Percentiles rank a stretch among this genome's conserved stretches.
phyloP scores from a whole-genome alignment of 2,329 filamentous ascomycete species.

The Bipolaris cookei region DNA sequence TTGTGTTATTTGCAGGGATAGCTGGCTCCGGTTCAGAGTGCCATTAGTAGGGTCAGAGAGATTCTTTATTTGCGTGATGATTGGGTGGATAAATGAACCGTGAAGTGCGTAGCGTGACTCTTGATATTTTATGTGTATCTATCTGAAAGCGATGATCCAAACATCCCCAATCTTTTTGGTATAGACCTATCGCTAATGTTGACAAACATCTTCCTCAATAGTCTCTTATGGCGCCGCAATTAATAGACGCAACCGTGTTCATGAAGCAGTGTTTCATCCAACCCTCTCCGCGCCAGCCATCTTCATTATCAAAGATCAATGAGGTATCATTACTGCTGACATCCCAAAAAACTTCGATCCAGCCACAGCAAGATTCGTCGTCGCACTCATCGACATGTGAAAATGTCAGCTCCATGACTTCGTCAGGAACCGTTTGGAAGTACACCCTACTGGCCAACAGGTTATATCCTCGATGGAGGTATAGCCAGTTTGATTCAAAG shows the following conservation, averaged over 20 bases:
- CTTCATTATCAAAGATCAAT: background rate
- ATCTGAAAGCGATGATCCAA: background rate
- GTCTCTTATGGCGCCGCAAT: background rate
- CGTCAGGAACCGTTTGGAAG: background rate
- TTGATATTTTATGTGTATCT: too few relatives aligned
- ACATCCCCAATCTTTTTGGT: too few relatives aligned
- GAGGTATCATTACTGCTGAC: background rate
- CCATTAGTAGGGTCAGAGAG: too few relatives aligned
- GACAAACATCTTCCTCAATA: background rate
- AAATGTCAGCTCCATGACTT: background rate
- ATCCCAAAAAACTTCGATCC: slow-evolving; percentile 5
- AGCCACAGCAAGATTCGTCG: background rate
- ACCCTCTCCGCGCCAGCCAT: background rate
- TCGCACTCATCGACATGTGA: background rate
- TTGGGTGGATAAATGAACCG: too few relatives aligned
- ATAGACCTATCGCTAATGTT: too few relatives aligned
- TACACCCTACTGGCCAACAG: background rate
- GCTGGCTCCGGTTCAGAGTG: too few relatives aligned
- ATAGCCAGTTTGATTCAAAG: background rate
- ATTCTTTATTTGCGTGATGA: too few relatives aligned
- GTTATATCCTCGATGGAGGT: background rate
- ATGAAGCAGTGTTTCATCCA: slow-evolving; percentile 5
- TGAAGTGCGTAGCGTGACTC: too few relatives aligned
- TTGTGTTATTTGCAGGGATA: too few relatives aligned
- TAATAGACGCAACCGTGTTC: background rate